phyloP scores from a whole-genome alignment of 1,284 basidiomycete species.

The Malassezia caprae region DNA sequence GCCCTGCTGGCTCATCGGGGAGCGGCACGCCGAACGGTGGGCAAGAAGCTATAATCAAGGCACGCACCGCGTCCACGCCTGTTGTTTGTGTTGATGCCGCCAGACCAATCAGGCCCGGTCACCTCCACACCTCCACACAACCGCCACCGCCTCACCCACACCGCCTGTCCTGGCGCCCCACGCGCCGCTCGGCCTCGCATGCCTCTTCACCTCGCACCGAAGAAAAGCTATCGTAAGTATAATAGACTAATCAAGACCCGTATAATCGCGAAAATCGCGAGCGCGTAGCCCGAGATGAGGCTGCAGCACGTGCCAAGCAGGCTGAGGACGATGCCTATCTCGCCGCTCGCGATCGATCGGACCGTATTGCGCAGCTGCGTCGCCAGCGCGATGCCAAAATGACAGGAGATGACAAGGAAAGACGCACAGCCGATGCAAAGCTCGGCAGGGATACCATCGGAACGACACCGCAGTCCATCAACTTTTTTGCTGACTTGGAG shows the following conservation, averaged over 20 bases:
- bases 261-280: slow-evolving; percentile 74
- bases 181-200: slow-evolving; percentile 10
- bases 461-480: slow-evolving; percentile 12
- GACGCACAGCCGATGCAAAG: not conserved
- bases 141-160: slow-evolving; percentile 1
- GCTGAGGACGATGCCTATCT: slow-evolving; percentile 62
- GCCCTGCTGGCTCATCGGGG: not conserved
- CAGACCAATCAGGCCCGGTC: slow-evolving; percentile 7
- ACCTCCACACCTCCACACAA: not conserved
- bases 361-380: slow-evolving; percentile 1
- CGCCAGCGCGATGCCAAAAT: slow-evolving; percentile 5
- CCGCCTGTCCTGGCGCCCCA: not conserved
- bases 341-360: slow-evolving; percentile 44
- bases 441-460: not conserved
- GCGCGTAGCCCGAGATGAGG: slow-evolving; percentile 66
- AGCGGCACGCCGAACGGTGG: not conserved
- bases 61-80: not conserved
- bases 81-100: slow-evolving; percentile 11
- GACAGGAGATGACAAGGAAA: not conserved
- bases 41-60: not conserved
- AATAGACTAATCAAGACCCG: slow-evolving; percentile 50
- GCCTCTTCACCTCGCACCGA: slow-evolving; percentile 54
- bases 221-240: slow-evolving; percentile 63
- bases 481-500: slow-evolving; percentile 33
- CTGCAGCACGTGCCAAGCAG: slow-evolving; percentile 53